Percentiles rank a stretch among this genome's conserved stretches.
Evolutionary conservation across 352 stramenopile genomes (phyloP).

Genomic region (Phytopythium cucurbitacearum): DNA sequence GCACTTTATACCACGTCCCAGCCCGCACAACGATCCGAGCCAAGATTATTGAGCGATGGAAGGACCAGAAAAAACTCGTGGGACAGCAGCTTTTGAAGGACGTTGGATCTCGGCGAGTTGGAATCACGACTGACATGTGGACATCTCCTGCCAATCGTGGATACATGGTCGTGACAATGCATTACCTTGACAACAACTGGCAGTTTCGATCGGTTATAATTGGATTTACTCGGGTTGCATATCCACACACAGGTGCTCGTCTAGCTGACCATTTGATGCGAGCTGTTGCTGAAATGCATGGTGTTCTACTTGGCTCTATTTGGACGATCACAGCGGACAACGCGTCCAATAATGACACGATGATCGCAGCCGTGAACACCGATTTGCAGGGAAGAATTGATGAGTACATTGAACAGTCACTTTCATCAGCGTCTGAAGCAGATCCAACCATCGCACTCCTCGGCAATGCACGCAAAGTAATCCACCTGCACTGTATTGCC

Average conservation of each 20-base stretch:
- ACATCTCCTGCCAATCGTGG: constrained; percentile 9
- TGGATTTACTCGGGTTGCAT: constrained; percentile 9
- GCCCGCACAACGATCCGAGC: constrained; percentile 3
- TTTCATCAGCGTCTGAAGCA: neutral
- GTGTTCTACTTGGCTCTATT: neutral
- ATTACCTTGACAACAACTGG: constrained; percentile 13
- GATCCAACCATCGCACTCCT: neutral
- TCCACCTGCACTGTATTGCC: neutral
- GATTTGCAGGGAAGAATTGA: neutral
- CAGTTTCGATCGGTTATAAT: constrained; percentile 9
- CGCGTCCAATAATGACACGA: constrained; percentile 3
- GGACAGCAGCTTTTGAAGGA: constrained; percentile 4
- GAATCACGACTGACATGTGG: constrained; percentile 17
- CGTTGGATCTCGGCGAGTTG: constrained; percentile 3
- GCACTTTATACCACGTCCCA: constrained; percentile 5
- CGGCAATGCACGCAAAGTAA: neutral
- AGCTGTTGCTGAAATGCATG: no score
- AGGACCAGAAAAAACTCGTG: constrained; percentile 1
- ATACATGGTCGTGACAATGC: constrained; percentile 16
- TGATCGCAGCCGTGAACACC: constrained; percentile 1
- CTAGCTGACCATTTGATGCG: no score
- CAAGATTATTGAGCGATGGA: constrained; percentile 5
- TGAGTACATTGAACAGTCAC: neutral
- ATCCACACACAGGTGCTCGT: no score
- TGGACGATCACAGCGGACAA: constrained; percentile 9